These are phyloP conservation scores for Pleurotus platypus DNA, from an alignment of 768 basidiomycete genomes.

Conservation along the genomic window DNA sequence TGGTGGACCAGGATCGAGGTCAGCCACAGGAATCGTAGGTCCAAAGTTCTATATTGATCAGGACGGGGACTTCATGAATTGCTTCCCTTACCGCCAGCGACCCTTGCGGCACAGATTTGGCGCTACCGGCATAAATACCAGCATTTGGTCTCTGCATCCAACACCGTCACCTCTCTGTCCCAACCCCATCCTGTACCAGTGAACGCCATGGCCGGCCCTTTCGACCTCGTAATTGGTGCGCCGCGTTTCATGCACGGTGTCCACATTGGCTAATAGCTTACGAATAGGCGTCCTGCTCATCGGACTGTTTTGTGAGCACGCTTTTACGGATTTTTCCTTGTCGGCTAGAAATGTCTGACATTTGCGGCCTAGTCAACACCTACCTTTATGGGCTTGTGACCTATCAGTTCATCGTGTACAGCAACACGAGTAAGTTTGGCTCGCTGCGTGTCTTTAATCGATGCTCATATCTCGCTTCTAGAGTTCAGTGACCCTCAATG, in stretches of 20 bases:
- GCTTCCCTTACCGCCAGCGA: background rate
- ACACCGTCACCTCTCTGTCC: background rate
- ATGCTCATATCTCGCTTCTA: slow-evolving; percentile 10
- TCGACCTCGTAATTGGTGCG: slow-evolving; percentile 5
- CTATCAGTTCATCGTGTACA: slow-evolving; percentile 34
- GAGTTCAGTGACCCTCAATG: slow-evolving; percentile 35
- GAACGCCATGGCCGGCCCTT: slow-evolving; percentile 1
- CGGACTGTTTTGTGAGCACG: slow-evolving; percentile 21
- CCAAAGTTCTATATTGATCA: slow-evolving; percentile 4
- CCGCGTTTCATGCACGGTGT: background rate
- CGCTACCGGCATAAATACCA: slow-evolving; percentile 1
- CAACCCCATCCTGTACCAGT: background rate
- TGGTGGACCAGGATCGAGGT: background rate
- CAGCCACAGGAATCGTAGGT: background rate
- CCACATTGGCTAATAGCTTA: background rate
- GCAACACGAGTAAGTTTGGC: slow-evolving; percentile 24
- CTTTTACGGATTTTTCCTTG: background rate
- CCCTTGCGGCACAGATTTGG: background rate
- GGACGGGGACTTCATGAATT: slow-evolving; percentile 2
- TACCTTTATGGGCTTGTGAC: slow-evolving; percentile 32
- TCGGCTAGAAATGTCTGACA: background rate
- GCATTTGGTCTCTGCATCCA: background rate
- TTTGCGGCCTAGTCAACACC: slow-evolving; percentile 18
- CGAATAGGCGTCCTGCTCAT: slow-evolving; percentile 20
- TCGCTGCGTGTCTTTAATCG: background rate